A percentile compares a stretch with the other conserved stretches of the same genome.
Evolutionary conservation across 148 eudicot species (phyloP).

Genomic region (Chenopodium berlandieri): DNA sequence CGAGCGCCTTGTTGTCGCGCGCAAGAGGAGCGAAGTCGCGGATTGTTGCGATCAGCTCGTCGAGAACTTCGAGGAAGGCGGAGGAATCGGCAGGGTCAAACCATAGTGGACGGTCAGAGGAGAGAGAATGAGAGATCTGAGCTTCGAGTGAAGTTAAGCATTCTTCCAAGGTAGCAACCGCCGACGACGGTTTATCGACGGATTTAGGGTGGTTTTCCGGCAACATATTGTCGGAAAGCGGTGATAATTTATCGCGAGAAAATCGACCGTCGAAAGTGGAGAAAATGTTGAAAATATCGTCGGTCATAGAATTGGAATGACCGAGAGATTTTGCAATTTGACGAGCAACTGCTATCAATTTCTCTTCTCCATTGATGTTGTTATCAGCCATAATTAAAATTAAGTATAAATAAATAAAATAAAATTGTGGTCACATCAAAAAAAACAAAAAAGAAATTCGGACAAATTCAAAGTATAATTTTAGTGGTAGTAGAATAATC

Average conservation of each 20-base stretch:
- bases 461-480: neutral
- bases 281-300: slow-evolving; percentile 88
- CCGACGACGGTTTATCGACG: slow-evolving; percentile 3
- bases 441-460: neutral
- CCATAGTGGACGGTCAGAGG: slow-evolving; percentile 68
- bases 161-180: slow-evolving; percentile 34
- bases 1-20: slow-evolving; percentile 41
- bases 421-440: neutral
- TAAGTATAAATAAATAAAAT: neutral
- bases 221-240: slow-evolving; percentile 10
- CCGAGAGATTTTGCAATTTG: slow-evolving; percentile 93
- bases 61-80: slow-evolving; percentile 55
- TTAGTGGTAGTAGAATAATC: too few relatives aligned
- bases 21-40: slow-evolving; percentile 54
- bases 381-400: slow-evolving; percentile 5
- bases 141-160: slow-evolving; percentile 43
- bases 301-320: slow-evolving; percentile 82
- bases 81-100: slow-evolving; percentile 53
- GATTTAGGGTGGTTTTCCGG: neutral
- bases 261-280: slow-evolving; percentile 85
- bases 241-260: slow-evolving; percentile 61
- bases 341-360: slow-evolving; percentile 85
- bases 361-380: slow-evolving; percentile 64
- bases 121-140: slow-evolving; percentile 49
- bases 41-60: slow-evolving; percentile 46